Conservation (phyloP, 2,329 filamentous ascomycete species). For the Fusarium circinatum region DNA sequence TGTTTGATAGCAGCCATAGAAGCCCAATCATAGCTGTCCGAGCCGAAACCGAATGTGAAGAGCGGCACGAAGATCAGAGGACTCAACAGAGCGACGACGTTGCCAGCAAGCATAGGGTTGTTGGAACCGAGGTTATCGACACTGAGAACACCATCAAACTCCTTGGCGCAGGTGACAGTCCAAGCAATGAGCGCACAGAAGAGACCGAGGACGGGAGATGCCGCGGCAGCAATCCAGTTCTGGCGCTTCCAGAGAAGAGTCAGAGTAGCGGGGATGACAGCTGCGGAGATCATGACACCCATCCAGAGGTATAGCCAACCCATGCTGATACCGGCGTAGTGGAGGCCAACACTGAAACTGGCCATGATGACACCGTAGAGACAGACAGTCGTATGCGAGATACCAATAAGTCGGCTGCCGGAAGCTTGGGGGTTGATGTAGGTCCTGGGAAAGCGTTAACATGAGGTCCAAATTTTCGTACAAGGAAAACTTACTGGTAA, state of each 20-base stretch:
- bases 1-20: constrained; percentile 83
- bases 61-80: constrained; percentile 79
- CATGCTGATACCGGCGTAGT: constrained; percentile 82
- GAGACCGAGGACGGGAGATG: constrained; percentile 75
- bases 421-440: constrained; percentile 77
- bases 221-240: constrained; percentile 75
- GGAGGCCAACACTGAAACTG: constrained; percentile 78
- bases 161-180: constrained; percentile 76
- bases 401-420: constrained; percentile 80
- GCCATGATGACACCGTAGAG: constrained; percentile 81
- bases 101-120: constrained; percentile 87
- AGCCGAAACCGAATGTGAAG: constrained; percentile 69
- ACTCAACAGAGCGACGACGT: constrained; percentile 82
- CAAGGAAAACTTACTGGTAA: constrained; percentile 7
- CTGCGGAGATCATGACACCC: constrained; percentile 89
- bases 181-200: constrained; percentile 75
- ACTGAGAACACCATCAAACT: constrained; percentile 72
- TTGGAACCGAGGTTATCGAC: constrained; percentile 84
- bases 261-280: constrained; percentile 83
- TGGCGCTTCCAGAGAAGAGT: constrained; percentile 85
- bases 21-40: constrained; percentile 85
- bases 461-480: fast-evolving
- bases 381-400: constrained; percentile 78
- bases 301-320: constrained; percentile 90
- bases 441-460: constrained; percentile 1